These are phyloP conservation scores for Lagenidium giganteum DNA, from an alignment of 352 stramenopile genomes.

Conservation along the genomic window DNA sequence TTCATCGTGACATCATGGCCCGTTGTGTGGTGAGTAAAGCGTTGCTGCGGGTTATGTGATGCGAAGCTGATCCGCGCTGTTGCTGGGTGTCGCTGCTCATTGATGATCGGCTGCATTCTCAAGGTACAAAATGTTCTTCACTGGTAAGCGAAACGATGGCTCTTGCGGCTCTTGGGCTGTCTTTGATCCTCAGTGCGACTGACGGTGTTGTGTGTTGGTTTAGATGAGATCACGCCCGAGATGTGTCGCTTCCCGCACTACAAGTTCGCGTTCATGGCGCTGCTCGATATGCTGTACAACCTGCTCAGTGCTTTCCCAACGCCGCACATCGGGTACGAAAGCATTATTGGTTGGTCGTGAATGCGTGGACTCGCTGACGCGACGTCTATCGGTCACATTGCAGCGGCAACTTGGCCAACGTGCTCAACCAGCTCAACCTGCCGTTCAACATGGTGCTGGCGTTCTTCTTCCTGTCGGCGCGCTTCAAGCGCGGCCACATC, in stretches of 20 bases:
- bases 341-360: not conserved
- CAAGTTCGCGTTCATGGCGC: constrained; percentile 84
- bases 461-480: constrained; percentile 71
- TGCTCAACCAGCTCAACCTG: constrained; percentile 80
- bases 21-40: constrained; percentile 48
- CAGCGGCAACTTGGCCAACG: constrained; percentile 82
- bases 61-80: not conserved
- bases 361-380: no score
- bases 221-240: constrained; percentile 78
- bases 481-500: constrained; percentile 81
- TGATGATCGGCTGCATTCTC: not conserved
- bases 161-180: no score
- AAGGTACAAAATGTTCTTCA: constrained; percentile 82
- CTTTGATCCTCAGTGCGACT: no score
- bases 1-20: constrained; percentile 76
- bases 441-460: constrained; percentile 86
- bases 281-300: constrained; percentile 84
- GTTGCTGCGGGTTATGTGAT: not conserved
- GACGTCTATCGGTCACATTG: not conserved
- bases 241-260: constrained; percentile 83
- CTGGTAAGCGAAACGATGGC: no score
- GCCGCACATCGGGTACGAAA: constrained; percentile 71
- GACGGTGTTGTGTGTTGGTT: not conserved
- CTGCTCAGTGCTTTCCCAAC: constrained; percentile 78
- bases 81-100: not conserved